Conservation (phyloP, 139 green algal genomes). For the Desmodesmus armatus region DNA sequence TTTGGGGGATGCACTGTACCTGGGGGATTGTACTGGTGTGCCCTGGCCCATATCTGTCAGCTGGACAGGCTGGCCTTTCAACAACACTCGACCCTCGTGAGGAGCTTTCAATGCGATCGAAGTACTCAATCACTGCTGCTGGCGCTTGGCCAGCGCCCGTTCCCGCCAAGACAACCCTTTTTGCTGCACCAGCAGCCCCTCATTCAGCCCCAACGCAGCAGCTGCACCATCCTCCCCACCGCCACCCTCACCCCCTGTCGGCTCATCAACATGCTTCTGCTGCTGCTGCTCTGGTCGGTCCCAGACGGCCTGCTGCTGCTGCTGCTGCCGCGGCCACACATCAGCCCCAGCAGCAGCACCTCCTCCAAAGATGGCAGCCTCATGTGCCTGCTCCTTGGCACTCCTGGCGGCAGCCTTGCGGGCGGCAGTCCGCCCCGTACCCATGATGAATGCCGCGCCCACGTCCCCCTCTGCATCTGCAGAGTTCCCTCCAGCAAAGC, state of each 20-base stretch:
- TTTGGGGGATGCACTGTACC: too few relatives aligned
- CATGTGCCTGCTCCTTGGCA: slow-evolving; percentile 5
- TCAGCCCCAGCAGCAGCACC: background rate
- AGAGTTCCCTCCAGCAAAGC: background rate
- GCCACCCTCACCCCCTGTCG: background rate
- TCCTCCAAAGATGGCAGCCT: slow-evolving; percentile 33
- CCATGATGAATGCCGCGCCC: slow-evolving; percentile 29
- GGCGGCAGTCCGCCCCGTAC: slow-evolving; percentile 26
- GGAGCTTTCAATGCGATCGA: too few relatives aligned
- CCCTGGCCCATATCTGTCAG: too few relatives aligned
- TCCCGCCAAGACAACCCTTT: slow-evolving; percentile 7
- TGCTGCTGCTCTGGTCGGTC: too few relatives aligned
- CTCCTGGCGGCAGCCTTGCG: background rate
- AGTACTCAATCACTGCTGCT: too few relatives aligned
- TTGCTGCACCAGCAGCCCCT: background rate
- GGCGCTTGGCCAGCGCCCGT: background rate
- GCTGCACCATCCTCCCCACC: background rate
- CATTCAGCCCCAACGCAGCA: slow-evolving; percentile 1
- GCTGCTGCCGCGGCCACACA: background rate
- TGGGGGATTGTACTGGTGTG: too few relatives aligned
- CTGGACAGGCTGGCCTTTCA: too few relatives aligned
- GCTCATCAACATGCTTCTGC: background rate
- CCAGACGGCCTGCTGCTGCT: background rate
- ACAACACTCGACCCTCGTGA: too few relatives aligned
- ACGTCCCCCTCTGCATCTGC: background rate